phyloP scores from a whole-genome alignment of 2,329 filamentous ascomycete genomes.

The Pseudocercospora vitis region DNA sequence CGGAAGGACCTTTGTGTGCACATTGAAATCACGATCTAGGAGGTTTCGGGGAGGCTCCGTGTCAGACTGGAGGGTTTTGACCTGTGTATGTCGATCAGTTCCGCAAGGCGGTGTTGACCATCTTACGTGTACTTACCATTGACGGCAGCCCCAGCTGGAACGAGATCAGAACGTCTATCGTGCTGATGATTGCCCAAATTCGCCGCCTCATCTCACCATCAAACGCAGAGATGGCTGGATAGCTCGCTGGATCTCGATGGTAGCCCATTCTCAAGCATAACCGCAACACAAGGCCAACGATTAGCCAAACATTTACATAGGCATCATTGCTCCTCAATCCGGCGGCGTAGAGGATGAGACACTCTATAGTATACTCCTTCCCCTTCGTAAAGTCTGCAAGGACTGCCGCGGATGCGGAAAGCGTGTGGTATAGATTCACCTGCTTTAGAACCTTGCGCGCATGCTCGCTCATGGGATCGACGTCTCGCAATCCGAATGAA shows the following conservation, averaged over 20 bases:
- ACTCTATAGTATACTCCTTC: slow-evolving; percentile 46
- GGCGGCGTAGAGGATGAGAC: slow-evolving; percentile 40
- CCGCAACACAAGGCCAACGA: slow-evolving; percentile 43
- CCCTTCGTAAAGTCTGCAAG: slow-evolving; percentile 46
- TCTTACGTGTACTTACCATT: slow-evolving; percentile 41
- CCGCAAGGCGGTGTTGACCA: neutral
- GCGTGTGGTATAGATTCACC: slow-evolving; percentile 32
- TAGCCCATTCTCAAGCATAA: slow-evolving; percentile 47
- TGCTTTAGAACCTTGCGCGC: slow-evolving; percentile 25
- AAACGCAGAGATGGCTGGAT: slow-evolving; percentile 44
- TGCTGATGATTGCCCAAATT: slow-evolving; percentile 46
- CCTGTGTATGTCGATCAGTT: slow-evolving; percentile 11
- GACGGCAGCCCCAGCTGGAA: slow-evolving; percentile 52
- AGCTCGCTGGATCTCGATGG: slow-evolving; percentile 49
- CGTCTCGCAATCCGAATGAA: slow-evolving; percentile 34
- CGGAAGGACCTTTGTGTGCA: slow-evolving; percentile 39
- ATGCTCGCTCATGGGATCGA: slow-evolving; percentile 22
- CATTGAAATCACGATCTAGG: slow-evolving; percentile 46
- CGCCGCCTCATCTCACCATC: slow-evolving; percentile 50
- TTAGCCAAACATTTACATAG: slow-evolving; percentile 44
- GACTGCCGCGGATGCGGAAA: slow-evolving; percentile 36
- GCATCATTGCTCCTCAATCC: slow-evolving; percentile 34
- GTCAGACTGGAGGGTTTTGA: slow-evolving; percentile 42
- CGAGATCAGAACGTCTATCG: slow-evolving; percentile 49
- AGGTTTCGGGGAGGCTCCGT: slow-evolving; percentile 48